Conservation (phyloP, 768 basidiomycete species). For the Phanerochaete sordida region DNA sequence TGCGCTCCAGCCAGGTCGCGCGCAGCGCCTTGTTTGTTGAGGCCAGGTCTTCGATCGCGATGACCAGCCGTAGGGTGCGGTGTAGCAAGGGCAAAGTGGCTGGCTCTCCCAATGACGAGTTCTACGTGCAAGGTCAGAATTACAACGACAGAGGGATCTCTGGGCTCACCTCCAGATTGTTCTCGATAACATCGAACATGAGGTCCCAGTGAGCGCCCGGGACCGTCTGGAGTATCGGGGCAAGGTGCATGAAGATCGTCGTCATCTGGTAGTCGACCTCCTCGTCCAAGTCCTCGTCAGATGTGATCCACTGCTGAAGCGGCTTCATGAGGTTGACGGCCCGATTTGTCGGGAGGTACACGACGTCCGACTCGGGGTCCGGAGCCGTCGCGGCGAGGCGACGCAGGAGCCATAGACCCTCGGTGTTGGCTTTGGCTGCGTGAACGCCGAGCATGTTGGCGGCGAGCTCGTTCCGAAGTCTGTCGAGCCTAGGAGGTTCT, state of each 20-base stretch:
- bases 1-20: conserved; percentile 62
- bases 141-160: neutral
- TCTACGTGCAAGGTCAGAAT: conserved; percentile 34
- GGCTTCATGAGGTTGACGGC: conserved; percentile 86
- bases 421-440: conserved; percentile 55
- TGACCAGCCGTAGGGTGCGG: conserved; percentile 65
- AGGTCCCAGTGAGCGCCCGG: conserved; percentile 91
- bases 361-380: conserved; percentile 68
- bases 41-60: conserved; percentile 65
- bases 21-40: conserved; percentile 71
- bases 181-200: conserved; percentile 86
- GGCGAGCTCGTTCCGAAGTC: conserved; percentile 88
- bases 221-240: conserved; percentile 84
- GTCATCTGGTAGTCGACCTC: conserved; percentile 79
- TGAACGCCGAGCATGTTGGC: conserved; percentile 71
- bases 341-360: conserved; percentile 81
- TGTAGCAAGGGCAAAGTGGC: conserved; percentile 59
- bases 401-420: conserved; percentile 67
- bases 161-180: conserved; percentile 72
- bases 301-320: conserved; percentile 77
- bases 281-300: conserved; percentile 62
- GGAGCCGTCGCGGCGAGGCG: conserved; percentile 74
- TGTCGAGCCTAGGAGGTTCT: conserved; percentile 69
- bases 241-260: conserved; percentile 67
- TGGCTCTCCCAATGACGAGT: conserved; percentile 54